A percentile compares a stretch with the other conserved stretches of the same genome.
Evolutionary conservation across 2,329 filamentous ascomycete species (phyloP).

Genomic region (Fonsecaea monophora): DNA sequence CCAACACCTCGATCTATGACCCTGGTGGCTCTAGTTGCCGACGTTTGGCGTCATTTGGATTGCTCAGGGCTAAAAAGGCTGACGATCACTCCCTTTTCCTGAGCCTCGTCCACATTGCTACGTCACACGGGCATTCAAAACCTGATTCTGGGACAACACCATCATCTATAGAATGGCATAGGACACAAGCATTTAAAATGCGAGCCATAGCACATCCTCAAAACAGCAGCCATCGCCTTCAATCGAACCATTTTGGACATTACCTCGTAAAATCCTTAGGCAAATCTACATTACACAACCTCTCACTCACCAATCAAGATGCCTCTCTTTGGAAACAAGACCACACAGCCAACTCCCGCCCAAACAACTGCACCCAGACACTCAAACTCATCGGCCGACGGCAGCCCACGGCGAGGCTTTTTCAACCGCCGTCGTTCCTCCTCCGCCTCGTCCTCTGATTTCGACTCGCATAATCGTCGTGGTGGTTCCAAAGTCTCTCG

Average conservation of each 20-base stretch:
- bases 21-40: slow-evolving; percentile 7
- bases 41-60: slow-evolving; percentile 32
- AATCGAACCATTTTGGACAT: slow-evolving; percentile 2
- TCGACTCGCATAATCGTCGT: slow-evolving; percentile 38
- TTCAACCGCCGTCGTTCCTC: slow-evolving; percentile 33
- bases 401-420: slow-evolving; percentile 25
- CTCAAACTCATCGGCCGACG: slow-evolving; percentile 26
- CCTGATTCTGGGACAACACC: slow-evolving; percentile 20
- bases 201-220: neutral
- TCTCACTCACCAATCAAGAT: slow-evolving; percentile 24
- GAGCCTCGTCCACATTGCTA: slow-evolving; percentile 23
- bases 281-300: neutral
- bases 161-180: neutral
- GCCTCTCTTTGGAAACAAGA: slow-evolving; percentile 39
- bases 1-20: slow-evolving; percentile 9
- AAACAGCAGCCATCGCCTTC: neutral
- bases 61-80: slow-evolving; percentile 23
- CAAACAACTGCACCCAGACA: slow-evolving; percentile 28
- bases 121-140: slow-evolving; percentile 21
- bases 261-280: neutral
- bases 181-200: slow-evolving; percentile 13
- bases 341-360: slow-evolving; percentile 33
- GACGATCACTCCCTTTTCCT: slow-evolving; percentile 25
- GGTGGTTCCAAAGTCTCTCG: slow-evolving; percentile 36
- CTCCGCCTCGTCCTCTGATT: slow-evolving; percentile 41